Evolutionary conservation across 306 rosid genomes (phyloP).

Genomic region (Sphenostylis stenocarpa): DNA sequence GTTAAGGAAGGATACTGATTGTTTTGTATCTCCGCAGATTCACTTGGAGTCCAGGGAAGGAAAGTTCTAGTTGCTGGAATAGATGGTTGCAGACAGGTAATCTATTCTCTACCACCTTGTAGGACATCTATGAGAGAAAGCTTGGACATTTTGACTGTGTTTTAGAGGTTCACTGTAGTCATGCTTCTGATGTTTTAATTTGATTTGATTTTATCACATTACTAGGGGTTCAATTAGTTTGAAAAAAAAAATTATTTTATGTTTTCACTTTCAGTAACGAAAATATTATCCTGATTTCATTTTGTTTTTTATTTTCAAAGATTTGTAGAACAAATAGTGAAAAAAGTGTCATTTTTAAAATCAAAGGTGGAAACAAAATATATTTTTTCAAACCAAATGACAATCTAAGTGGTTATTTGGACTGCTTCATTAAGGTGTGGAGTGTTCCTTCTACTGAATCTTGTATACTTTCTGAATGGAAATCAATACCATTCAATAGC

Average conservation of each 20-base stretch:
- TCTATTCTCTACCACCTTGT: slow-evolving; percentile 24
- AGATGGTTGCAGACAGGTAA: slow-evolving; percentile 75
- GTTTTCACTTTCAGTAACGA: background rate
- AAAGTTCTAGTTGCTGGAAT: slow-evolving; percentile 65
- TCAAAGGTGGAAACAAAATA: background rate
- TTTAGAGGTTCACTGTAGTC: slow-evolving; percentile 14
- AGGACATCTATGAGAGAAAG: slow-evolving; percentile 1
- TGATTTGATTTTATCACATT: background rate
- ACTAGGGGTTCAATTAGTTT: background rate
- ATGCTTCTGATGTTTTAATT: background rate
- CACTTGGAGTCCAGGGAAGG: slow-evolving; percentile 95
- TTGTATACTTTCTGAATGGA: background rate
- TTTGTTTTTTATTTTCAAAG: background rate
- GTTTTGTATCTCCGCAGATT: slow-evolving; percentile 50
- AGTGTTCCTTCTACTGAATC: background rate
- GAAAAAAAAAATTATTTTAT: background rate
- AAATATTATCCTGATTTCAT: too few species aligned
- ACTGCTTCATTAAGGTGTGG: background rate
- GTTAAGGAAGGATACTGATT: slow-evolving; percentile 21
- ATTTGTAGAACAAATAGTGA: background rate
- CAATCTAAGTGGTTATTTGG: background rate
- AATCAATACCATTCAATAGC: background rate
- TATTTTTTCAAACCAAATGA: background rate
- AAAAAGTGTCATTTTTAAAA: background rate
- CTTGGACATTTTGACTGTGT: background rate